These are phyloP conservation scores for Dactylella cylindrospora DNA, from an alignment of 2,329 filamentous ascomycete species.

Conservation along the genomic window DNA sequence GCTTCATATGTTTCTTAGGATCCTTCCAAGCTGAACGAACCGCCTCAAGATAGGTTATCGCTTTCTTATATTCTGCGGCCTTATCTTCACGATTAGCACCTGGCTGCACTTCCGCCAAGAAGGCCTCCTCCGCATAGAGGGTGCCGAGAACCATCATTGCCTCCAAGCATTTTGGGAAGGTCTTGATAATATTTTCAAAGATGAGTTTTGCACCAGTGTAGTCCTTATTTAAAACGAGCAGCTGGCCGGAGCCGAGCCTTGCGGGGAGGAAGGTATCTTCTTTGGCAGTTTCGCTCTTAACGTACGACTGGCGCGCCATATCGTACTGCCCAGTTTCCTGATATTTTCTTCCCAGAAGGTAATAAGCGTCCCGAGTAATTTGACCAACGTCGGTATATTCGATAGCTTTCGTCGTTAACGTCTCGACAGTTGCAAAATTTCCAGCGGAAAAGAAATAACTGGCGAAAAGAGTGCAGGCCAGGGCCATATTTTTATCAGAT, in stretches of 20 bases:
- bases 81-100: conserved; percentile 79
- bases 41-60: conserved; percentile 77
- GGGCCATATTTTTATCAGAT: conserved; percentile 82
- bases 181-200: conserved; percentile 89
- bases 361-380: conserved; percentile 97
- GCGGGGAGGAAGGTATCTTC: conserved; percentile 89
- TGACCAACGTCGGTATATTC: conserved; percentile 95
- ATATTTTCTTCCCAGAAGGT: conserved; percentile 85
- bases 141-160: conserved; percentile 90
- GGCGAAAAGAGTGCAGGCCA: conserved; percentile 88
- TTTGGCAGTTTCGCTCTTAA: conserved; percentile 83
- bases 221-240: conserved; percentile 58
- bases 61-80: conserved; percentile 78
- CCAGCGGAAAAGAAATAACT: conserved; percentile 85
- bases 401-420: conserved; percentile 86
- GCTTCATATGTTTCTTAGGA: conserved; percentile 75
- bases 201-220: conserved; percentile 83
- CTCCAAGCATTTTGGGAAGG: conserved; percentile 63
- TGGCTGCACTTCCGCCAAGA: conserved; percentile 63
- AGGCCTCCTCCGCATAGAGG: conserved; percentile 91
- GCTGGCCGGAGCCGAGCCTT: conserved; percentile 89
- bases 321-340: conserved; percentile 76
- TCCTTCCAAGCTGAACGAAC: conserved; percentile 92
- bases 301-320: conserved; percentile 81
- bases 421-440: conserved; percentile 76